phyloP scores from a whole-genome alignment of 1,284 basidiomycete genomes.

The Microstroma glucosiphilum region DNA sequence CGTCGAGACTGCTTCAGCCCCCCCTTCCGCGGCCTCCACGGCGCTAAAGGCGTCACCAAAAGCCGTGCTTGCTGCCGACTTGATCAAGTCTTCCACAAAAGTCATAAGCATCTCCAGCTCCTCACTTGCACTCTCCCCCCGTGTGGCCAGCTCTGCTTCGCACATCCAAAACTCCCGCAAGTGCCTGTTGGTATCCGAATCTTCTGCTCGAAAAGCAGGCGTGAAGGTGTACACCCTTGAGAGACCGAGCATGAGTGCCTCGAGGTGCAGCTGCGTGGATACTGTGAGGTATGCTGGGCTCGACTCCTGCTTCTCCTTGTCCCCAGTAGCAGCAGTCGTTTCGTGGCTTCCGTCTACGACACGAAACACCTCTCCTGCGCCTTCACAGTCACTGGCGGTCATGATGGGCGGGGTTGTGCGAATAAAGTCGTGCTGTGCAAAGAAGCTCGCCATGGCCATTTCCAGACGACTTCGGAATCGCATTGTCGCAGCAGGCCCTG shows the following conservation, averaged over 20 bases:
- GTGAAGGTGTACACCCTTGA: slow-evolving; percentile 82
- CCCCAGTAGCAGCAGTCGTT: slow-evolving; percentile 4
- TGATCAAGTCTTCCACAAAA: slow-evolving; percentile 27
- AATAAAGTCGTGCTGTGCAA: slow-evolving; percentile 62
- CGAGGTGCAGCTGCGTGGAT: slow-evolving; percentile 89
- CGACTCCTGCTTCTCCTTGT: neutral
- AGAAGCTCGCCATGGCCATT: slow-evolving; percentile 20
- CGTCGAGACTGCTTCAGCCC: neutral
- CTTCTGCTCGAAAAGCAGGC: slow-evolving; percentile 88
- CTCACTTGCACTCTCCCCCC: neutral
- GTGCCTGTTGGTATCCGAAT: slow-evolving; percentile 79
- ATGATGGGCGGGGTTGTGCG: slow-evolving; percentile 78
- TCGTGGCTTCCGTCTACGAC: slow-evolving; percentile 55
- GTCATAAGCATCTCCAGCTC: slow-evolving; percentile 23
- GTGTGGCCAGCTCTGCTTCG: slow-evolving; percentile 62
- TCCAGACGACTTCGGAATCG: slow-evolving; percentile 28
- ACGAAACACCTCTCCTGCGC: slow-evolving; percentile 88
- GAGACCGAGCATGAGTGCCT: slow-evolving; percentile 68
- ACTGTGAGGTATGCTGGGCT: slow-evolving; percentile 79
- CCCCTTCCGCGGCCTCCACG: neutral
- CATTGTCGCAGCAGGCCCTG: slow-evolving; percentile 24
- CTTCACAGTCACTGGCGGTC: slow-evolving; percentile 89
- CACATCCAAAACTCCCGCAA: slow-evolving; percentile 98
- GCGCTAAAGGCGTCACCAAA: slow-evolving; percentile 1
- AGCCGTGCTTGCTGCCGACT: slow-evolving; percentile 16